These are phyloP conservation scores for Lentinula raphanica DNA, from an alignment of 768 basidiomycete genomes.

Conservation along the genomic window DNA sequence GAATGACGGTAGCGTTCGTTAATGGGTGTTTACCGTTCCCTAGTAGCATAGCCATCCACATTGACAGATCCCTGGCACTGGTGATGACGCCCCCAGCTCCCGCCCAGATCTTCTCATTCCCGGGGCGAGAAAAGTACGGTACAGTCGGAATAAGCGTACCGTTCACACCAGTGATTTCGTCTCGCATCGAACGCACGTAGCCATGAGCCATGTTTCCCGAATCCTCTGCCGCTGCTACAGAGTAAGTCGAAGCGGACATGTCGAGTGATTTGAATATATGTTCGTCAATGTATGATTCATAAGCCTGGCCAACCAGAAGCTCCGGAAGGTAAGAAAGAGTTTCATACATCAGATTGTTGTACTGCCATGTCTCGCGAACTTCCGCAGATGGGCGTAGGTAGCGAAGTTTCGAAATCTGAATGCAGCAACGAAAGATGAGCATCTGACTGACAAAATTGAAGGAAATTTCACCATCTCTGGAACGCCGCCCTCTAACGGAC, in stretches of 20 bases:
- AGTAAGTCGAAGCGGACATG: slow-evolving; percentile 36
- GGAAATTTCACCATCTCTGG: slow-evolving; percentile 33
- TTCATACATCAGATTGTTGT: slow-evolving; percentile 43
- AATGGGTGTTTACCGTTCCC: slow-evolving; percentile 34
- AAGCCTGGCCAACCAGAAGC: slow-evolving; percentile 33
- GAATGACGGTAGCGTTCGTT: slow-evolving; percentile 32
- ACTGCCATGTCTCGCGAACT: slow-evolving; percentile 37
- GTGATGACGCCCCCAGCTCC: slow-evolving; percentile 37
- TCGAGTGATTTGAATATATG: slow-evolving; percentile 34
- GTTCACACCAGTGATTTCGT: slow-evolving; percentile 21
- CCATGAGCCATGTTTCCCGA: slow-evolving; percentile 31
- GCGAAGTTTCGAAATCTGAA: slow-evolving; percentile 9
- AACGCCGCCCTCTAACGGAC: slow-evolving; percentile 24
- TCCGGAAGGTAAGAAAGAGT: slow-evolving; percentile 34
- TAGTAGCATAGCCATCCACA: slow-evolving; percentile 36
- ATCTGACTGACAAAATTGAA: neutral
- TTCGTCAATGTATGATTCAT: slow-evolving; percentile 33
- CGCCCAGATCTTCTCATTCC: slow-evolving; percentile 34
- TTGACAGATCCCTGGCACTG: slow-evolving; percentile 33
- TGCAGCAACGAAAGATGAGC: neutral
- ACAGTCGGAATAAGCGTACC: slow-evolving; percentile 30
- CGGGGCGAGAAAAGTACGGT: slow-evolving; percentile 35
- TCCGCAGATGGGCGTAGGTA: slow-evolving; percentile 35
- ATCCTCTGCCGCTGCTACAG: slow-evolving; percentile 29
- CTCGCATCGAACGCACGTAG: slow-evolving; percentile 21